Percentiles rank a stretch among this genome's conserved stretches.
These are phyloP conservation scores for Pseudotsuga menziesii DNA, from an alignment of 75 land plant species.

Conservation along the genomic window DNA sequence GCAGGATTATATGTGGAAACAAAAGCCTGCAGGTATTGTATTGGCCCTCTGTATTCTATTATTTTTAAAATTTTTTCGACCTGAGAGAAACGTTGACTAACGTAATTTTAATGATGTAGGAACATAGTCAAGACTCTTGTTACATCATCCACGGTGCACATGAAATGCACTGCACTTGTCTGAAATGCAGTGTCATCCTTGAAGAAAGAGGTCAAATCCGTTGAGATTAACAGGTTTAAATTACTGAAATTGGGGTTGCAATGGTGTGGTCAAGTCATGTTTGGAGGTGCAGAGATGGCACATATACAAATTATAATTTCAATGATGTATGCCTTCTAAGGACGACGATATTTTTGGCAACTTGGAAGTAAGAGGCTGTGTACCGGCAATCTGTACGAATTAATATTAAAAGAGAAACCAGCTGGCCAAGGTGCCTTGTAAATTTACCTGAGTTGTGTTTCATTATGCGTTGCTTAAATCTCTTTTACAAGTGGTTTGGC, in stretches of 20 bases:
- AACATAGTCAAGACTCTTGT: not conserved
- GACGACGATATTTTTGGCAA: not conserved
- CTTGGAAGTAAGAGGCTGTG: slow-evolving; percentile 2
- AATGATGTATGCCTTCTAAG: not conserved
- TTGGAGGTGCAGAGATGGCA: not conserved
- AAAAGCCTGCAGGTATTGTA: slow-evolving; percentile 53
- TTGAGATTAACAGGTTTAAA: too few relatives aligned
- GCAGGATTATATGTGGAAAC: slow-evolving; percentile 78
- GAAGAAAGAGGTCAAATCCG: not conserved
- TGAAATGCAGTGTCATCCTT: not conserved
- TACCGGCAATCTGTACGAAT: not conserved
- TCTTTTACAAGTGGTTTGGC: not conserved
- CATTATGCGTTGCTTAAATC: not conserved
- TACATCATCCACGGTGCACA: too few relatives aligned
- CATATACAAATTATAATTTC: not conserved
- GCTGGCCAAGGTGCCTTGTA: slow-evolving; percentile 9
- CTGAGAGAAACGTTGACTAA: not conserved
- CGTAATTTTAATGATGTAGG: not conserved
- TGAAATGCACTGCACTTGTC: too few relatives aligned
- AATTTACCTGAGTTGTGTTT: not conserved
- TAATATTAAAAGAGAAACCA: slow-evolving; percentile 5
- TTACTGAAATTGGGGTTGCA: not conserved
- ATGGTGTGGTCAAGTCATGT: not conserved
- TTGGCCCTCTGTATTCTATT: not conserved
- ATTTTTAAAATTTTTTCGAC: not conserved